Conservation (phyloP, 2,329 filamentous ascomycete species). For the Diatrype stigma region DNA sequence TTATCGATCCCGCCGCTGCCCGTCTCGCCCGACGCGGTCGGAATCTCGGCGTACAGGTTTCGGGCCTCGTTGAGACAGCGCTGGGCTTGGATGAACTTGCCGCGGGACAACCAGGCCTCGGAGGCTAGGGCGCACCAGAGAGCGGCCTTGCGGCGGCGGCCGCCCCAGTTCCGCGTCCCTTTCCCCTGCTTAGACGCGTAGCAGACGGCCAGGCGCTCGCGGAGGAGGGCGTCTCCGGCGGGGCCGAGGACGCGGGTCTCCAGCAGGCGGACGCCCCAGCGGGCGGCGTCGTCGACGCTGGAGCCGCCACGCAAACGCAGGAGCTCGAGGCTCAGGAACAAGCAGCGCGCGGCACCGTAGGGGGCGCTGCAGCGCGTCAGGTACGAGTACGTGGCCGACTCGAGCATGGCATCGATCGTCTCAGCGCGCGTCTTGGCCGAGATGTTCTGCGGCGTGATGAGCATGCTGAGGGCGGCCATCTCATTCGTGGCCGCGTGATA, state of each 20-base stretch:
- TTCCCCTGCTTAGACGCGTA: conserved; percentile 70
- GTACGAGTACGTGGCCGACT: conserved; percentile 90
- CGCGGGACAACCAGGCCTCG: conserved; percentile 76
- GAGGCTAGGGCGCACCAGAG: conserved; percentile 83
- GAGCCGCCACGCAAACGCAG: conserved; percentile 75
- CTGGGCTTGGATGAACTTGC: conserved; percentile 74
- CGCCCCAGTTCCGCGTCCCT: conserved; percentile 64
- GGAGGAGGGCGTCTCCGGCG: conserved; percentile 76
- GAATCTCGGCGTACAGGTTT: conserved; percentile 48
- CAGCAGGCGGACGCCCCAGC: conserved; percentile 76
- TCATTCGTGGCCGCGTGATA: conserved; percentile 92
- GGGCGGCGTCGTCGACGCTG: conserved; percentile 79
- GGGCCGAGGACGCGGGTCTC: conserved; percentile 72
- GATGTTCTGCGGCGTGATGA: conserved; percentile 70
- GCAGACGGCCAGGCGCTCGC: conserved; percentile 80
- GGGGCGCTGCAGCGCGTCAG: conserved; percentile 76
- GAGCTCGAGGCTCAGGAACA: conserved; percentile 75
- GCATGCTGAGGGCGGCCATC: conserved; percentile 82
- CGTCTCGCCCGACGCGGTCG: conserved; percentile 19
- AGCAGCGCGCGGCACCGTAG: conserved; percentile 74
- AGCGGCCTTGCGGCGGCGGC: conserved; percentile 76
- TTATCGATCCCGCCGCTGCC: conserved; percentile 45
- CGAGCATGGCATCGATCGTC: conserved; percentile 79
- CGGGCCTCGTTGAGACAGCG: conserved; percentile 69
- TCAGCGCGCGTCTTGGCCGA: conserved; percentile 76